Evolutionary conservation across 192 early-diverging fungal genomes (phyloP).

Genomic region (Linnemannia schmuckeri): DNA sequence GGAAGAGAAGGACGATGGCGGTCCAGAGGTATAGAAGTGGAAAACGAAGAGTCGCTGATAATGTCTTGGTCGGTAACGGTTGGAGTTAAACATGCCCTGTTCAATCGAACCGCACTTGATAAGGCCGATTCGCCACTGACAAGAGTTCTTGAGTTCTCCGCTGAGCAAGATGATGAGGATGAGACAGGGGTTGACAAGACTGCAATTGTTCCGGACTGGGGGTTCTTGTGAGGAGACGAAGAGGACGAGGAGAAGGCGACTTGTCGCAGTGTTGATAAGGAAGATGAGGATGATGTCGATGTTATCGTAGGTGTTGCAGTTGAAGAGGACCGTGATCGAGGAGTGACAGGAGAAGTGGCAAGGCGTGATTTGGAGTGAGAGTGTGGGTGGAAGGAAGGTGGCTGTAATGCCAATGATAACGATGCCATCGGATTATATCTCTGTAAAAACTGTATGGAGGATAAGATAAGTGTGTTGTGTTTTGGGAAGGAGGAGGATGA

Average conservation of each 20-base stretch:
- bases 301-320: too few relatives aligned
- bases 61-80: background rate
- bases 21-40: background rate
- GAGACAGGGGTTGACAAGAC: background rate
- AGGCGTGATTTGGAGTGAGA: conserved; percentile 1
- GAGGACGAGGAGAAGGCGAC: too few relatives aligned
- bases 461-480: background rate
- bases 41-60: background rate
- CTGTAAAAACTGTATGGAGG: background rate
- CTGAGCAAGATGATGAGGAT: background rate
- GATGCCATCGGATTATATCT: background rate
- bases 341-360: background rate
- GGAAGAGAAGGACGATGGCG: background rate
- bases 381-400: background rate
- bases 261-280: too few relatives aligned
- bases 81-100: background rate
- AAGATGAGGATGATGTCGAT: too few relatives aligned
- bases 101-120: too few relatives aligned
- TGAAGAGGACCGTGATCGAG: background rate
- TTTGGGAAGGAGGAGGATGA: background rate
- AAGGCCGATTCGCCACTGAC: too few relatives aligned
- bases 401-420: conserved; percentile 6
- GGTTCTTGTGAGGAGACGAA: too few relatives aligned
- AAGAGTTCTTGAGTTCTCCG: background rate
- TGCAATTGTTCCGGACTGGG: background rate